Conservation (phyloP, 169 alveolate genomes). For the Nephromyces sp. region DNA sequence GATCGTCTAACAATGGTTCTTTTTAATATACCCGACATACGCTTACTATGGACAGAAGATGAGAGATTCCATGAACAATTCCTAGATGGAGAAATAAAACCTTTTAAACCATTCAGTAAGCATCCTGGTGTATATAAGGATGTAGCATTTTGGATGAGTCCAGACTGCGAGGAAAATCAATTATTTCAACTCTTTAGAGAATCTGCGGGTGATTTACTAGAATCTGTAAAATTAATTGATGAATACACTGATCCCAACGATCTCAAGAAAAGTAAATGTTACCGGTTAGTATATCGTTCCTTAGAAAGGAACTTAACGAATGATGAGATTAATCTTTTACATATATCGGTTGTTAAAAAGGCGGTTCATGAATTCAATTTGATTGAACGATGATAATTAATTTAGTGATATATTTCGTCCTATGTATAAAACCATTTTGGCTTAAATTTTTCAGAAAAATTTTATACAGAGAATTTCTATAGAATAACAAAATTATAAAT, state of each 20-base stretch:
- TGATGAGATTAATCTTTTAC: slow-evolving; percentile 15
- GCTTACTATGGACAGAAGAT: slow-evolving; percentile 72
- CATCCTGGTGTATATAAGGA: slow-evolving; percentile 71
- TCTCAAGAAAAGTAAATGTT: slow-evolving; percentile 28
- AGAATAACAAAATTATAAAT: too few species aligned
- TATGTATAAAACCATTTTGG: too few species aligned
- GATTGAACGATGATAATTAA: not conserved
- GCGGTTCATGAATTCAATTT: not conserved
- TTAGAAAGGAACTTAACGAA: slow-evolving; percentile 22
- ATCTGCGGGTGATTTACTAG: slow-evolving; percentile 59
- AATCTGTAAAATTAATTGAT: slow-evolving; percentile 57
- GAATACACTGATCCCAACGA: slow-evolving; percentile 47
- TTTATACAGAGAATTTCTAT: too few species aligned
- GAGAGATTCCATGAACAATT: slow-evolving; percentile 54
- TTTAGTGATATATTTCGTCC: too few species aligned
- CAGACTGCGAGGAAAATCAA: slow-evolving; percentile 53
- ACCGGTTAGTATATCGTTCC: slow-evolving; percentile 19
- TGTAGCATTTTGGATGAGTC: slow-evolving; percentile 59
- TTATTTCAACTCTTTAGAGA: slow-evolving; percentile 46
- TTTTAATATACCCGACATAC: slow-evolving; percentile 64
- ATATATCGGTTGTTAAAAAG: not conserved
- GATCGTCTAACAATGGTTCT: slow-evolving; percentile 71
- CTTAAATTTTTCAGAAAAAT: too few species aligned
- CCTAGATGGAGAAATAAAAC: slow-evolving; percentile 50
- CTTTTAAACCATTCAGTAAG: slow-evolving; percentile 58